Conservation (phyloP, 345 rosid genomes). For the Populus euphratica region DNA sequence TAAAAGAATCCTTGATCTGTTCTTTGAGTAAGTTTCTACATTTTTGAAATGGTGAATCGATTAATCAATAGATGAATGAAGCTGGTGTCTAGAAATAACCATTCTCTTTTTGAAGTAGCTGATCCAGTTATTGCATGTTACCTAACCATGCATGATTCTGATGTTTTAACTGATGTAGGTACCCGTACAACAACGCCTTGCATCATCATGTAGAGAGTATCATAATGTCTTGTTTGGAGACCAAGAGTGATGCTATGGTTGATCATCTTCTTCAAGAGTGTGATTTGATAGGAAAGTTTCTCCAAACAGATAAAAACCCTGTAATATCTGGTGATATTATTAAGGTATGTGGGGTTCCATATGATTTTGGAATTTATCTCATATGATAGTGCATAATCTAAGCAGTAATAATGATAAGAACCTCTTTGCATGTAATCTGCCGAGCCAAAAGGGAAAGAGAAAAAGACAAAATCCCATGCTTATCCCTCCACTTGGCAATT, state of each 20-base stretch:
- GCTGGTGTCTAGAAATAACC: not conserved
- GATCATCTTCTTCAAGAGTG: conserved; percentile 80
- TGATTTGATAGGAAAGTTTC: conserved; percentile 66
- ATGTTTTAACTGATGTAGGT: conserved; percentile 51
- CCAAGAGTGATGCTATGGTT: conserved; percentile 54
- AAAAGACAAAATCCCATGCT: not conserved
- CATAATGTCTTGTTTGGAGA: conserved; percentile 76
- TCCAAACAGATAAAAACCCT: conserved; percentile 68
- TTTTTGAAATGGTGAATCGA: conserved; percentile 11
- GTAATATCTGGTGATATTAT: conserved; percentile 46
- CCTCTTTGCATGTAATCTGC: not conserved
- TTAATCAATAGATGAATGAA: conserved; percentile 1
- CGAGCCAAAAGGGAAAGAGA: not conserved
- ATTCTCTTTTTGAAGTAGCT: not conserved
- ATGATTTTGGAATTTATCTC: not conserved
- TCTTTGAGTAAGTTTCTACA: conserved; percentile 67
- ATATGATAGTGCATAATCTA: not conserved
- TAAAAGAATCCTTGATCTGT: conserved; percentile 68
- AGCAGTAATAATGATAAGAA: too few species aligned
- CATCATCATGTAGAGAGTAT: conserved; percentile 97
- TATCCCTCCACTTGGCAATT: not conserved
- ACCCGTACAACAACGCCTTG: conserved; percentile 89
- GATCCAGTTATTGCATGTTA: not conserved
- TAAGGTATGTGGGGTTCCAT: conserved; percentile 36
- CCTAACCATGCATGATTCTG: conserved; percentile 10